Evolutionary conservation across 2,329 filamentous ascomycete genomes (phyloP), one percentile per base, ranked within the genome.

Genomic region (Nemania sp.): DNA sequence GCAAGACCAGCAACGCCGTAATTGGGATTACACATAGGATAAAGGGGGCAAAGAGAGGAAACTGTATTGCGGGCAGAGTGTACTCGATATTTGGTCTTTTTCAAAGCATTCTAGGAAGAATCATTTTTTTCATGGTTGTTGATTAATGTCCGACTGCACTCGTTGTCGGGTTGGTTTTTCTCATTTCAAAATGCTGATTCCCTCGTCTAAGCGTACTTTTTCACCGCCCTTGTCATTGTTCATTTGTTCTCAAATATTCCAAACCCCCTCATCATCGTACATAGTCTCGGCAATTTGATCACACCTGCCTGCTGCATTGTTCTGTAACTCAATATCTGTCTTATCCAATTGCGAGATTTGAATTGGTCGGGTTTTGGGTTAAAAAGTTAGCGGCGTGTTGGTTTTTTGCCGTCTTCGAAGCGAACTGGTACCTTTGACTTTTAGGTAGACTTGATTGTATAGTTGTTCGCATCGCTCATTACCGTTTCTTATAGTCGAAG

Each of bases 1-100:
- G 87, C 88, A 27, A 83, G 78, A 64, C 45, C 52, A 64, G 38
- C 56, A 45, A 60, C 24, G 52, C 55, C 35, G 11, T 61, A 49
- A 41, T n/a, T 29, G 22, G 26, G 22, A 41, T 41, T 41, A 58
- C 32, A 57, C 13, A 27, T 67, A 61, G 67, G 72, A 69, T 51
- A 53, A 29, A 35, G 49, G 15, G 51, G 51, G 20, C 4, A 20
- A 45, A n/a, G 15, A 51, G 24, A 20, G n/a, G 60, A 22, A 29
- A 41, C 59, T 63, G 63, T 52, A 64, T 57, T 55, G 18, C 56
- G 66, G 65, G 51, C 45, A 67, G 68, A 71, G 54, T 68, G 70
- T 66, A 72, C 35, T 65, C 52, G 47, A 64, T 62, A 68, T 68
- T 32, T 45, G 53, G 41, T 27, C 47, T 58, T 32, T 43, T 55